Base-by-base conservation (phyloP, 805 yeast genomes). In the Ogataea siamensis region DNA sequence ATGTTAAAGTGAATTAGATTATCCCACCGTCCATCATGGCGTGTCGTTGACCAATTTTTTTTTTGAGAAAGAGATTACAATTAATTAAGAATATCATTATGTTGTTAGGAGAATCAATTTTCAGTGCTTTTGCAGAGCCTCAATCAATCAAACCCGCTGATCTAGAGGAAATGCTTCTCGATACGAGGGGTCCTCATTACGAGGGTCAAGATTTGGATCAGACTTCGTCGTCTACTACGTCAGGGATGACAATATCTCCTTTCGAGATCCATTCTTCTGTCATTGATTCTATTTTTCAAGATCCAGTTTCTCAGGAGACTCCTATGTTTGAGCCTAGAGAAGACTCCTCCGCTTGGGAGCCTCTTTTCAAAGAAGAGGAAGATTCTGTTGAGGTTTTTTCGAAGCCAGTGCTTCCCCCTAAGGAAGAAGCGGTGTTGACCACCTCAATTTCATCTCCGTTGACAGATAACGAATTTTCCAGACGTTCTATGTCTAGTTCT, bases 251-350 rank as follows among this genome's bases (percentile, higher is more conserved):
- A 31, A 53, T 66, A 18, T 66, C 80, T 36, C 80, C 82, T 8
- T 58, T 75, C 43, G 70, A 73, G 46, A 65, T 80, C 51, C 78
- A 74, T 52, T 62, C 74, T 10, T 66, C 71, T 34, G 71, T 75
- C 20, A 55, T 76, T 49, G 75, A 74, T 35, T 72, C 79, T 10
- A 74, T 74, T 24, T 74, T 76, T 50, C 60, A 68, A 23, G 57
- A 54, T 28, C 36, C 44, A 11, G 26, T 36, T 3, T 50, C 45
- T 11, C 32, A 40, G 12, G 75, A 71, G 47, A 67, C 79, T 51
- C 81, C 85, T 40, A 74, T 80, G 74, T 80, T 80, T 50, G 83
- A 77, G 52, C 77, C 77, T 39, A 53, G 61, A 43, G 74, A 67
- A 46, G 66, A 41, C 26, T 21, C 43, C 7, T 5, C 24, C 7